phyloP scores from a whole-genome alignment of 2,329 filamentous ascomycete genomes.

The Shiraia bambusicola region DNA sequence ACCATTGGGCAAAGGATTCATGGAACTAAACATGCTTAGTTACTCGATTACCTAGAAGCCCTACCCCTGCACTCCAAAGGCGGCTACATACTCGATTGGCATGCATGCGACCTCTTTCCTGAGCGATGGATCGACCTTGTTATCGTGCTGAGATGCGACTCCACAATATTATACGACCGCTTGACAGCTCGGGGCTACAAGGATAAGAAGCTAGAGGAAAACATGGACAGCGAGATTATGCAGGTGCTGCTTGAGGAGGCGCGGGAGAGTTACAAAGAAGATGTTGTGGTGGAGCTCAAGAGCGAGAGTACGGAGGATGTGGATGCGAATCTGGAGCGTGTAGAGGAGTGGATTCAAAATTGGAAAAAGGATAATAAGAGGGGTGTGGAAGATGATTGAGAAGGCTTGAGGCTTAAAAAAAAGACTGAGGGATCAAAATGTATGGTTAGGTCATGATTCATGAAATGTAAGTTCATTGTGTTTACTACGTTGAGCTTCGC shows the following conservation, averaged over 20 bases:
- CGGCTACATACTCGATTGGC: constrained; percentile 94
- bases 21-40: constrained; percentile 48
- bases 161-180: constrained; percentile 79
- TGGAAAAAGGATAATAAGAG: constrained; percentile 71
- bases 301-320: constrained; percentile 87
- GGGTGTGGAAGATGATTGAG: constrained; percentile 15
- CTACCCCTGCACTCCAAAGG: constrained; percentile 66
- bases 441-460: neutral
- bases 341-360: constrained; percentile 76
- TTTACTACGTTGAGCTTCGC: constrained; percentile 1
- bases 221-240: constrained; percentile 97
- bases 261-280: constrained; percentile 77
- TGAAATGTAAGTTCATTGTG: constrained; percentile 5
- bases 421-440: neutral
- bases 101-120: constrained; percentile 94
- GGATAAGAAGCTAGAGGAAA: constrained; percentile 89
- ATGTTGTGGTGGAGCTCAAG: constrained; percentile 84
- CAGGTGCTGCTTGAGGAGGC: constrained; percentile 91
- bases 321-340: constrained; percentile 81
- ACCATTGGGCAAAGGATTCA: neutral
- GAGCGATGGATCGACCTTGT: constrained; percentile 93
- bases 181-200: constrained; percentile 76
- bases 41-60: constrained; percentile 86
- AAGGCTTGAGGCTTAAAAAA: neutral
- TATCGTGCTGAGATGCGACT: constrained; percentile 82